Percentiles rank a stretch among this genome's conserved stretches.
These are phyloP conservation scores for Endoconidiophora laricicola DNA, from an alignment of 2,329 filamentous ascomycete genomes.

Conservation along the genomic window DNA sequence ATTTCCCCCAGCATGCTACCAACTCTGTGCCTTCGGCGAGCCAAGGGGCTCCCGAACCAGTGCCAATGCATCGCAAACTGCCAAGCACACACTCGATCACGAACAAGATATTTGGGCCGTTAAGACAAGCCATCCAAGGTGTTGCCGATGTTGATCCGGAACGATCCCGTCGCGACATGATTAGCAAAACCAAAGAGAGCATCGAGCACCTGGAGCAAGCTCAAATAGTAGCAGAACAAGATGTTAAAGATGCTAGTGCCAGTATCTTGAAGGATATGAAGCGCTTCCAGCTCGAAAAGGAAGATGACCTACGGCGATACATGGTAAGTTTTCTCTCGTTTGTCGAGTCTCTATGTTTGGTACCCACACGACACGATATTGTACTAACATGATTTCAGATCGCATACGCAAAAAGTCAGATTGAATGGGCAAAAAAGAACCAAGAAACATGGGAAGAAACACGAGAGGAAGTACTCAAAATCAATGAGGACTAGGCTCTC, in stretches of 20 bases:
- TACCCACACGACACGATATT: not conserved
- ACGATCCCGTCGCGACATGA: slow-evolving; percentile 75
- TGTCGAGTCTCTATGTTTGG: not conserved
- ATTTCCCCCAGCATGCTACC: slow-evolving; percentile 82
- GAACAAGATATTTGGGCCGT: slow-evolving; percentile 81
- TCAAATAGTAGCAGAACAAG: slow-evolving; percentile 69
- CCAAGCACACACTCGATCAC: slow-evolving; percentile 82
- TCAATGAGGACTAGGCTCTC: slow-evolving; percentile 39
- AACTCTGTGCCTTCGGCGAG: slow-evolving; percentile 54
- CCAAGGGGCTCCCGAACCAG: slow-evolving; percentile 42
- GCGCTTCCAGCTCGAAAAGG: slow-evolving; percentile 88
- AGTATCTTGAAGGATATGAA: slow-evolving; percentile 82
- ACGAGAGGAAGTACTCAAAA: slow-evolving; percentile 72
- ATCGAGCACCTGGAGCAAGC: slow-evolving; percentile 80
- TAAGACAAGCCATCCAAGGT: slow-evolving; percentile 89
- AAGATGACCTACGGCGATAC: slow-evolving; percentile 80
- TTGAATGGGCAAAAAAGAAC: slow-evolving; percentile 84
- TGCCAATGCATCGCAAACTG: slow-evolving; percentile 51
- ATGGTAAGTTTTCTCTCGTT: slow-evolving; percentile 51
- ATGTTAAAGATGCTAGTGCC: slow-evolving; percentile 81
- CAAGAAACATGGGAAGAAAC: slow-evolving; percentile 89
- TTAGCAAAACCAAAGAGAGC: slow-evolving; percentile 86
- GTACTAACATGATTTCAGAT: slow-evolving; percentile 38
- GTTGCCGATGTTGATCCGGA: slow-evolving; percentile 95
- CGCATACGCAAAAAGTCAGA: slow-evolving; percentile 79